These are phyloP conservation scores for Phytophthora melonis DNA, from an alignment of 352 stramenopile genomes.

Conservation along the genomic window DNA sequence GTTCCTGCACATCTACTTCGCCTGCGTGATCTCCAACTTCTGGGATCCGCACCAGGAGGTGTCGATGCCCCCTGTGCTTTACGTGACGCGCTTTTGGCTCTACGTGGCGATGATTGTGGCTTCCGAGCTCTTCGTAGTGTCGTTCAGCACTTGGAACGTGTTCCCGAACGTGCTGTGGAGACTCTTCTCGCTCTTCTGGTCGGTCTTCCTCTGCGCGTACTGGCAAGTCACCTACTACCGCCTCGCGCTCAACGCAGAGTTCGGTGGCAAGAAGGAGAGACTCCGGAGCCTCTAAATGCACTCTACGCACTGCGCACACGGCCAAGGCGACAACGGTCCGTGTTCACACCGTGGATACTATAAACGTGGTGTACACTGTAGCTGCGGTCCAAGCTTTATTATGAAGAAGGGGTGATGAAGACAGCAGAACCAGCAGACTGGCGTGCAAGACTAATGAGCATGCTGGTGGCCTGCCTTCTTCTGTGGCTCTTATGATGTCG, in stretches of 20 bases:
- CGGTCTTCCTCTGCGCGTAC: slow-evolving; percentile 58
- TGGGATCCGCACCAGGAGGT: slow-evolving; percentile 62
- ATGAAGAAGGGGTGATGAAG: slow-evolving; percentile 20
- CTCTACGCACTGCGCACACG: not conserved
- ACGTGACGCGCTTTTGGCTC: slow-evolving; percentile 76
- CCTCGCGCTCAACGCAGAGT: slow-evolving; percentile 73
- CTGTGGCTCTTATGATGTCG: slow-evolving; percentile 41
- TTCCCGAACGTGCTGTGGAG: slow-evolving; percentile 84
- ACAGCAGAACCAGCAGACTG: slow-evolving; percentile 5
- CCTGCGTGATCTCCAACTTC: slow-evolving; percentile 85
- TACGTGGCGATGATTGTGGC: slow-evolving; percentile 56
- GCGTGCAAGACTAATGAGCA: slow-evolving; percentile 13
- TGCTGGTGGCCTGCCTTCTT: slow-evolving; percentile 1
- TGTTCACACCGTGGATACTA: slow-evolving; percentile 6
- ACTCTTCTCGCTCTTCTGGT: slow-evolving; percentile 66
- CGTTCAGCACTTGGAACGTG: slow-evolving; percentile 81
- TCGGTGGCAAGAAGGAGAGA: slow-evolving; percentile 81
- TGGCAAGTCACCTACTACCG: slow-evolving; percentile 83
- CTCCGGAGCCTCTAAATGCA: slow-evolving; percentile 70
- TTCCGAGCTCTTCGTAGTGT: slow-evolving; percentile 78
- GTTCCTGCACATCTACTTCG: slow-evolving; percentile 78
- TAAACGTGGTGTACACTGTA: slow-evolving; percentile 21
- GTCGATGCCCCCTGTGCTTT: slow-evolving; percentile 77
- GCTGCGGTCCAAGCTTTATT: slow-evolving; percentile 25
- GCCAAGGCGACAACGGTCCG: slow-evolving; percentile 4